These are phyloP conservation scores for Candida neerlandica DNA, from an alignment of 1,139 yeast species.

Conservation along the genomic window DNA sequence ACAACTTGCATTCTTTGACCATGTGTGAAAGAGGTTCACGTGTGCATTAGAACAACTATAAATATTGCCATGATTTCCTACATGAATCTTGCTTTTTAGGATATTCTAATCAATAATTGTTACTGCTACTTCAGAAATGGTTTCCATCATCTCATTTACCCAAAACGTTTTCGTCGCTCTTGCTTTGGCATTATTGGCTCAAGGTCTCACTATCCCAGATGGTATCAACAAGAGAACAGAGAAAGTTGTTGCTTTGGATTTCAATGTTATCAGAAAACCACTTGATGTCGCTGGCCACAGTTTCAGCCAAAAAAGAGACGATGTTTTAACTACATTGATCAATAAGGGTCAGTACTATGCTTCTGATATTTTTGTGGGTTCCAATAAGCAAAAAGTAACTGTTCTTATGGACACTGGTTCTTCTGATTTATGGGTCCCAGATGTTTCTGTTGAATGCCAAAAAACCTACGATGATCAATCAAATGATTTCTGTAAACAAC, in stretches of 20 bases:
- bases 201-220: slow-evolving; percentile 5
- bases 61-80: too few species aligned
- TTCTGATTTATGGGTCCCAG: slow-evolving; percentile 31
- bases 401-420: slow-evolving; percentile 26
- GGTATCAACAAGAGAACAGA: slow-evolving; percentile 9
- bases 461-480: neutral
- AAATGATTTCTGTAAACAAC: slow-evolving; percentile 6
- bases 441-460: slow-evolving; percentile 9
- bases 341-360: slow-evolving; percentile 11
- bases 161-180: slow-evolving; percentile 10
- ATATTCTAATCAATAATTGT: neutral
- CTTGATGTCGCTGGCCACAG: slow-evolving; percentile 26
- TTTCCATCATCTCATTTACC: too few species aligned
- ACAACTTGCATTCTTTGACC: too few species aligned
- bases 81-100: too few species aligned
- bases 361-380: slow-evolving; percentile 13
- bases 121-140: too few species aligned
- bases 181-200: slow-evolving; percentile 15
- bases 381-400: slow-evolving; percentile 15
- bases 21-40: too few species aligned
- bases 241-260: slow-evolving; percentile 15
- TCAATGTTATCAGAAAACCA: slow-evolving; percentile 10
- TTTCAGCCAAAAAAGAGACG: slow-evolving; percentile 3
- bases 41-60: too few species aligned
- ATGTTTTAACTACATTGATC: slow-evolving; percentile 10